A percentile compares a stretch with the other conserved stretches of the same genome.
These are phyloP conservation scores for Quercus parvula DNA, from an alignment of 306 rosid genomes.

Conservation along the genomic window DNA sequence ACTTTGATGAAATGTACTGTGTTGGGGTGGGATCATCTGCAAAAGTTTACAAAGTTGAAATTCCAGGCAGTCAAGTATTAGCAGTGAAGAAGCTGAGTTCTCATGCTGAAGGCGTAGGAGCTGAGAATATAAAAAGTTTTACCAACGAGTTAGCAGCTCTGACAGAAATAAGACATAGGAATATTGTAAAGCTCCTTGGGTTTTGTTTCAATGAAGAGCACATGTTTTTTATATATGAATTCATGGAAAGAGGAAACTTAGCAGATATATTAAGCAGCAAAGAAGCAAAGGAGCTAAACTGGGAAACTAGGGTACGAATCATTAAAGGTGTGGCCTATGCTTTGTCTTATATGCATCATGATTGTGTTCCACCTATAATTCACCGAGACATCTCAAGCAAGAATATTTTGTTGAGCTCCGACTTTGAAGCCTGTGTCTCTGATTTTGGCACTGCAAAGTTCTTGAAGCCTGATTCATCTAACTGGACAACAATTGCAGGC, in stretches of 20 bases:
- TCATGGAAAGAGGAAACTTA: too few species aligned
- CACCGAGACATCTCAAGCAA: not conserved
- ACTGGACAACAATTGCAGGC: too few species aligned
- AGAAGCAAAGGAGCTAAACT: conserved; percentile 2
- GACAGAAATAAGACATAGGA: too few species aligned
- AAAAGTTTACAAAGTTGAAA: too few species aligned
- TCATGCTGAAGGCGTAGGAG: not conserved
- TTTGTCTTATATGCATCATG: not conserved
- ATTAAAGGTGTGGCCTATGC: conserved; percentile 13
- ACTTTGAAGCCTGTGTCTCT: not conserved
- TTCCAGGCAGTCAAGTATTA: not conserved
- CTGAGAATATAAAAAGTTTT: not conserved
- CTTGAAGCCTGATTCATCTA: too few species aligned
- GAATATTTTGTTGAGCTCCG: not conserved
- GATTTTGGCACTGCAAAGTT: not conserved
- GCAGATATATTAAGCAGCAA: not conserved
- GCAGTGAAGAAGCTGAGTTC: not conserved
- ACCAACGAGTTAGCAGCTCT: too few species aligned
- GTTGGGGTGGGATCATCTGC: too few species aligned
- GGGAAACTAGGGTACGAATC: conserved; percentile 1
- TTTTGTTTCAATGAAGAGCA: not conserved
- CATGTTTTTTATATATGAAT: too few species aligned
- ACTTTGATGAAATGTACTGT: too few species aligned
- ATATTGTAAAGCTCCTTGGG: not conserved
- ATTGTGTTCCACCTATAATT: not conserved